Percentiles rank a stretch among this genome's conserved stretches.
These are phyloP conservation scores for Leucosporidium yakuticum DNA, from an alignment of 768 basidiomycete species.

Conservation along the genomic window DNA sequence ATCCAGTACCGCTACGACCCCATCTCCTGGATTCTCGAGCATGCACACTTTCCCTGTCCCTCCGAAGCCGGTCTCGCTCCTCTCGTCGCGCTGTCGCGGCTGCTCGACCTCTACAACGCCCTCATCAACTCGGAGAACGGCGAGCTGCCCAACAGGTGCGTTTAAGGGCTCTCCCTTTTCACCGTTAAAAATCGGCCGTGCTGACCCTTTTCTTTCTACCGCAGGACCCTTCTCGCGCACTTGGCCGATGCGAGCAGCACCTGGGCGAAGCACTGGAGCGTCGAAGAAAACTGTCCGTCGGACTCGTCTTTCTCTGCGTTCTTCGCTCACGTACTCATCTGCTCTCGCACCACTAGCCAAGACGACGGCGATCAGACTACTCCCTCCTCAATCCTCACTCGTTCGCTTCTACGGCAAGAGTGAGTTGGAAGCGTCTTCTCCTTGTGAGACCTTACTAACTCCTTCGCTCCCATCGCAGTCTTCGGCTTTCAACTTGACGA, in stretches of 20 bases:
- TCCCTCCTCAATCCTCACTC: no score
- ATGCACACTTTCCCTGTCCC: slow-evolving; percentile 6
- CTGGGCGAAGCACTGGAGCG: slow-evolving; percentile 7
- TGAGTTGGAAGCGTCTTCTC: background rate
- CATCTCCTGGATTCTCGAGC: slow-evolving; percentile 14
- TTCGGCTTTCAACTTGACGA: slow-evolving; percentile 14
- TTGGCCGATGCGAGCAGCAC: slow-evolving; percentile 1
- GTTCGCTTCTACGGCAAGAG: background rate
- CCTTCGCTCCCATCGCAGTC: background rate
- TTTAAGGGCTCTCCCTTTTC: no score
- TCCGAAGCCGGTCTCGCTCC: slow-evolving; percentile 10
- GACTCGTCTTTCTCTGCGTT: no score
- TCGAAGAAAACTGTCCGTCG: background rate
- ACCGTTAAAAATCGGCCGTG: no score
- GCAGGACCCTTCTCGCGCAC: slow-evolving; percentile 2
- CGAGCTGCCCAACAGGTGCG: background rate
- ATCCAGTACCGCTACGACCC: background rate
- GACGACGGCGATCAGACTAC: no score
- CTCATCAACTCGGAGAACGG: slow-evolving; percentile 5
- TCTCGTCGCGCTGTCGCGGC: slow-evolving; percentile 12
- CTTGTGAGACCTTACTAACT: fast-evolving
- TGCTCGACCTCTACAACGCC: slow-evolving; percentile 15
- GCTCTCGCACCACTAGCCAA: no score
- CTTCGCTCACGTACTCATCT: no score
- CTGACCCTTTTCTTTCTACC: no score